Evolutionary conservation across 2,329 filamentous ascomycete genomes (phyloP).

Genomic region (Neofusicoccum laricinum): DNA sequence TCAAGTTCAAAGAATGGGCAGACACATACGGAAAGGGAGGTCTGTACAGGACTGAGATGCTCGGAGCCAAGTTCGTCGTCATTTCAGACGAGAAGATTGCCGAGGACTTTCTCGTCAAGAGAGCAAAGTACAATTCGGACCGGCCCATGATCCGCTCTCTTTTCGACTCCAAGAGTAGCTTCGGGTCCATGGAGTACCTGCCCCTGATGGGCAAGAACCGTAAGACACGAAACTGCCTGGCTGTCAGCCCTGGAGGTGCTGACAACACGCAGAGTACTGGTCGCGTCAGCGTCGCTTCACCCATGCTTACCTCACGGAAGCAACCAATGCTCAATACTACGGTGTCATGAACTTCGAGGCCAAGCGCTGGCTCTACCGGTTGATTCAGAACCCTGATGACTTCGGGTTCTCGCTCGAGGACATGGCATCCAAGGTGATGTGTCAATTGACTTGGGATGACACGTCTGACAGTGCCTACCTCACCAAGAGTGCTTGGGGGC

Average conservation of each 20-base stretch:
- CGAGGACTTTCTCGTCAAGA: conserved; percentile 53
- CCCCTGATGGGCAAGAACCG: conserved; percentile 57
- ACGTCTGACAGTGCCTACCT: conserved; percentile 47
- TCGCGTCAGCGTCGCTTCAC: conserved; percentile 53
- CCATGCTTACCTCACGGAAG: conserved; percentile 50
- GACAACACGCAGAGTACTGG: conserved; percentile 47
- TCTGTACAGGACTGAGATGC: conserved; percentile 34
- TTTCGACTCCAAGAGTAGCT: conserved; percentile 54
- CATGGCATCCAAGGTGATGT: conserved; percentile 59
- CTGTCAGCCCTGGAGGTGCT: background rate
- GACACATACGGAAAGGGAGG: conserved; percentile 27
- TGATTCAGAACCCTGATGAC: conserved; percentile 50
- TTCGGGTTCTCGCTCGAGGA: conserved; percentile 54
- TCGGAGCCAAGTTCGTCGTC: conserved; percentile 45
- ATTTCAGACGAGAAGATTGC: conserved; percentile 53
- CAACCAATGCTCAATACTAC: conserved; percentile 44
- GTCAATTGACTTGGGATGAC: conserved; percentile 54
- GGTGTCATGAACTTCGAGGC: conserved; percentile 53
- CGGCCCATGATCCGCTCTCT: conserved; percentile 50
- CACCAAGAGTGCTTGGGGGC: conserved; percentile 54
- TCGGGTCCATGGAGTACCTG: conserved; percentile 56
- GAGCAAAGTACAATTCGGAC: conserved; percentile 53
- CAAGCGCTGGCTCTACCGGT: conserved; percentile 51
- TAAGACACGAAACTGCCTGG: conserved; percentile 29
- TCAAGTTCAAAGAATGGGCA: conserved; percentile 49